Evolutionary conservation across 2,329 filamentous ascomycete species (phyloP), one percentile per base, ranked within the genome.

Genomic region (Onygenales sp.): DNA sequence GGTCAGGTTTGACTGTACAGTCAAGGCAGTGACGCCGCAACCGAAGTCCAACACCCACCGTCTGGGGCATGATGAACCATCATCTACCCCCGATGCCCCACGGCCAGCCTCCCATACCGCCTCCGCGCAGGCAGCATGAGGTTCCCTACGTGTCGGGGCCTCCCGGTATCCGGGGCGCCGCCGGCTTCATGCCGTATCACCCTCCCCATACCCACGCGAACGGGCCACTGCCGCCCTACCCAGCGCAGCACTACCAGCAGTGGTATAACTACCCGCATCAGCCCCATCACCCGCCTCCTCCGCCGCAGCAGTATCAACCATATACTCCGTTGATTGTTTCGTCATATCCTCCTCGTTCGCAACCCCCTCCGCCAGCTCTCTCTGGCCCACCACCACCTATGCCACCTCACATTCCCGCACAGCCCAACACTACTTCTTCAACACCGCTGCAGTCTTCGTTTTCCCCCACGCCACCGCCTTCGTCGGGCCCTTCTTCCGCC

Each of bases 151-250:
- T 68, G 17, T 61, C 68, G 10, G 68, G 64, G 7, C 71, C 69
- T 50, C 74, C 77, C 35, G 79, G 77, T 60, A 77, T 83, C 69
- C 72, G 73, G 54, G 75, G 80, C 54, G 78, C 79, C 57, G 81
- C 80, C 54, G 81, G 72, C 48, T 81, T 86, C 62, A 83, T 82
- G 75, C 63, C 69, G 61, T 71, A 73, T 60, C 76, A 66, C 74
- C 79, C 52, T 76, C 82, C 54, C 72, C 84, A 57, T 77, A 82
- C 70, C 77, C 58, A 58, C 33, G 51, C 52, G 27, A 82, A 64
- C 72, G 78, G 64, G 71, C 81, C 65, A 64, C 71, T 62, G 63
- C 72, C 63, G 67, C 75, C 66, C 65, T 75, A 64, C 64, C 70
- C 60, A 63, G 74, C 59, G 60, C 72, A 69, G 65, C 76, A 68